Evolutionary conservation across 2,329 filamentous ascomycete genomes (phyloP).

Genomic region (Ophiocordyceps camponoti-leonardi): DNA sequence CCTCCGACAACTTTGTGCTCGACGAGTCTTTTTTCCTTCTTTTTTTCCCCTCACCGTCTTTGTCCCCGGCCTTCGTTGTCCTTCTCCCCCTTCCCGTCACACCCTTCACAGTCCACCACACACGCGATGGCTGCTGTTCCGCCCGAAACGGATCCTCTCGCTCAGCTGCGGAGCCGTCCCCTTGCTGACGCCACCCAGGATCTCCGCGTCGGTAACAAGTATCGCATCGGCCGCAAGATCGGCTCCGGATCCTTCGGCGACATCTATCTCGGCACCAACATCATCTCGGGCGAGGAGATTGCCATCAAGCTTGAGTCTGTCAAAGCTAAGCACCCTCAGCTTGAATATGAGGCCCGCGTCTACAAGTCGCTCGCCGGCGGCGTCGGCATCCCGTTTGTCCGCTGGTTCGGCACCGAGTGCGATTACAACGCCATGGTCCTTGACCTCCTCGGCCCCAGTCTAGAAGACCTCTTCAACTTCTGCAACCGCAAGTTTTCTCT

Average conservation of each 20-base stretch:
- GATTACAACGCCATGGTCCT: constrained; percentile 99
- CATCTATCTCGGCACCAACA: constrained; percentile 49
- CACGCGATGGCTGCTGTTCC: neutral
- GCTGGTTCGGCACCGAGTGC: constrained; percentile 98
- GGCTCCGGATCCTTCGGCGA: neutral
- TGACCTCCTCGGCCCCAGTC: constrained; percentile 81
- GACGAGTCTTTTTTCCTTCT: neutral
- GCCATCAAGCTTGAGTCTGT: constrained; percentile 99
- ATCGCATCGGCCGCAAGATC: neutral
- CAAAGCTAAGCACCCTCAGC: constrained; percentile 97
- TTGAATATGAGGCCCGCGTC: constrained; percentile 96
- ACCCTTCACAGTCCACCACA: neutral
- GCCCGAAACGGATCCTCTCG: neutral
- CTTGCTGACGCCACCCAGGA: neutral
- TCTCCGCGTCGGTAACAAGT: neutral
- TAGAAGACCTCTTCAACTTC: constrained; percentile 99
- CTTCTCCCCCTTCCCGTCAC: neutral
- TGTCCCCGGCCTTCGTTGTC: neutral
- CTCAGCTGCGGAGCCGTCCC: neutral
- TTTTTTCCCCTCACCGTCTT: neutral
- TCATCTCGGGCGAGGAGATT: constrained; percentile 98
- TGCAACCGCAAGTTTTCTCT: constrained; percentile 99
- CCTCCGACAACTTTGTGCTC: no score
- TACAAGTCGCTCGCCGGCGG: constrained; percentile 83
- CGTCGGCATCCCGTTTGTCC: constrained; percentile 95